Conservation (phyloP, 495 filamentous ascomycete species). For the Penicillium subrubescens region DNA sequence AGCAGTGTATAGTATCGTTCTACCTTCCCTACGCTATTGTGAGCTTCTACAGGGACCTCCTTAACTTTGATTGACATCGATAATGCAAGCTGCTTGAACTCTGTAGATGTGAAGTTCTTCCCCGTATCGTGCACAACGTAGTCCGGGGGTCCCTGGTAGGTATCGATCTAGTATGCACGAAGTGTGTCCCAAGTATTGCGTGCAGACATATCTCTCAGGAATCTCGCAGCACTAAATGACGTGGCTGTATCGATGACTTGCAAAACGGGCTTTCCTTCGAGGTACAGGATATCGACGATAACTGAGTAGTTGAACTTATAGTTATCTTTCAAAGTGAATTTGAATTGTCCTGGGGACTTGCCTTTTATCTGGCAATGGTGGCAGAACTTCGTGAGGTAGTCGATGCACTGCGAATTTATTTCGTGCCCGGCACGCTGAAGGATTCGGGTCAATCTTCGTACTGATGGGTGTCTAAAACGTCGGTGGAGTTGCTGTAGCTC, state of each 20-base stretch:
- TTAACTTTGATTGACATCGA: neutral
- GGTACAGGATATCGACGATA: neutral
- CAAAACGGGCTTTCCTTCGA: neutral
- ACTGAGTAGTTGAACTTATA: neutral
- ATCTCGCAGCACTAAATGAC: neutral
- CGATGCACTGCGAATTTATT: neutral
- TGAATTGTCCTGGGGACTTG: neutral
- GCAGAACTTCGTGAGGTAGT: neutral
- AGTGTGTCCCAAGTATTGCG: neutral
- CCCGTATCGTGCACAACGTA: neutral
- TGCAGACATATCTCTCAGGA: neutral
- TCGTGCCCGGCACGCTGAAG: neutral
- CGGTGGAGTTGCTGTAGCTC: neutral
- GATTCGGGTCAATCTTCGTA: neutral
- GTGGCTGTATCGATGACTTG: neutral
- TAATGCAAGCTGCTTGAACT: neutral
- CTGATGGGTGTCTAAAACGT: neutral
- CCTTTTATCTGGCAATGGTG: neutral
- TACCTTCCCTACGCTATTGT: neutral
- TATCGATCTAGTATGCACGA: neutral
- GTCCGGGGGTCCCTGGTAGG: neutral
- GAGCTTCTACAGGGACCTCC: neutral
- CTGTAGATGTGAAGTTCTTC: neutral
- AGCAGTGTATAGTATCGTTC: neutral
- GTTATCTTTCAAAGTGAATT: neutral